Evolutionary conservation across 1,284 basidiomycete species (phyloP).

Genomic region (Sporisorium scitamineum): DNA sequence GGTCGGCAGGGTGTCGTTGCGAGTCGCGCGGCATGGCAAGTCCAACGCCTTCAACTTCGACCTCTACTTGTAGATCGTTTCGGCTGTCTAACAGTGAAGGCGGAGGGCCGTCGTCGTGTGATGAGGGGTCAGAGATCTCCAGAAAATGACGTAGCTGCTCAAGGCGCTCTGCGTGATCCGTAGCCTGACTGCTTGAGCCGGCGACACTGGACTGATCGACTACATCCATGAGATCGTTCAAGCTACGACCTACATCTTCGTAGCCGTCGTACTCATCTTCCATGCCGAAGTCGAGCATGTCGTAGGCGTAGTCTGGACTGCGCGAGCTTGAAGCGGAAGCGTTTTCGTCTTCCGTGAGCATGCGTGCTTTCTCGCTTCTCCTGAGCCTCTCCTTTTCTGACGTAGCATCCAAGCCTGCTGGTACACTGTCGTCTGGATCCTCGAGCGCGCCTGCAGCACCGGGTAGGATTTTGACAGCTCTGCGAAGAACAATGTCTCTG

Average conservation of each 20-base stretch:
- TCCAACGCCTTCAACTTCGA: slow-evolving; percentile 62
- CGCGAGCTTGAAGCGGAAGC: slow-evolving; percentile 24
- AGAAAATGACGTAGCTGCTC: slow-evolving; percentile 47
- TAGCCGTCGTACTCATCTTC: slow-evolving; percentile 62
- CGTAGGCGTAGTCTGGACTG: background rate
- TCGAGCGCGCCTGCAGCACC: slow-evolving; percentile 56
- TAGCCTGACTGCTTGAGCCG: slow-evolving; percentile 14
- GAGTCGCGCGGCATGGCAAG: slow-evolving; percentile 50
- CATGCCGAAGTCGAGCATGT: slow-evolving; percentile 49
- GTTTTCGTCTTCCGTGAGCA: slow-evolving; percentile 14
- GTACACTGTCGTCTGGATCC: background rate
- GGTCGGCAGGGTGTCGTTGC: slow-evolving; percentile 36
- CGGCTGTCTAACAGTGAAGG: slow-evolving; percentile 55
- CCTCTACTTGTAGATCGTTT: slow-evolving; percentile 61
- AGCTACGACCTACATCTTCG: slow-evolving; percentile 51
- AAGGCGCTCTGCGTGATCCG: slow-evolving; percentile 39
- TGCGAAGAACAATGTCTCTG: slow-evolving; percentile 51
- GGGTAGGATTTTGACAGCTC: slow-evolving; percentile 57
- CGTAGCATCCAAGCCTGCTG: background rate
- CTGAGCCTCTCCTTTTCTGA: slow-evolving; percentile 41
- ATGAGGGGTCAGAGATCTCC: slow-evolving; percentile 31
- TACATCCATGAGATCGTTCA: slow-evolving; percentile 39
- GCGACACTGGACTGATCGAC: slow-evolving; percentile 13
- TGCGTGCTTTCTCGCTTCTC: slow-evolving; percentile 42
- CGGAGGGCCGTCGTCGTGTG: slow-evolving; percentile 45